Evolutionary conservation across 1,139 yeast genomes (phyloP), one percentile per base, ranked within the genome.

Genomic region (Kodamaea alishanica): DNA sequence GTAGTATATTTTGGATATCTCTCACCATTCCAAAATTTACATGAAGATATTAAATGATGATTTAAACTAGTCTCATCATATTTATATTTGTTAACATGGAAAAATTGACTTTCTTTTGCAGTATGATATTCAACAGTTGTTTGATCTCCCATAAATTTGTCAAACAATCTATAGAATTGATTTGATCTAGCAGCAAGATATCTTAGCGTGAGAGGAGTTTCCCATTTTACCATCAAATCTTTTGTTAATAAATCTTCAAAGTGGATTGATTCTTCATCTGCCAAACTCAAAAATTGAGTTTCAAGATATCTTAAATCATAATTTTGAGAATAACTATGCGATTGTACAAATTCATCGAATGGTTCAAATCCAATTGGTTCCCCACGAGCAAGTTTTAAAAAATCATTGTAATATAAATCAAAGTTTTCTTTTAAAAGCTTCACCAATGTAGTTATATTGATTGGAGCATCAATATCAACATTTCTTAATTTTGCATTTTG

Each of bases 111-210:
- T 0, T 64, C 55, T 26, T 41, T 47, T 5, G 60, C 56, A 43
- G 65, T 63, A 49, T 73, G 78, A 54, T 82, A 83, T 44, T 81
- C 85, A 3, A 83, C 67, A 11, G 68, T 50, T 8, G 78, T 55
- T 2, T 55, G 45, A 20, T 67, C 55, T 1, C 75, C 62, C 4
- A 67, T 37, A 11, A 48, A 24, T 3, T 25, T 26, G 8, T 24
- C 30, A 8, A 77, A 47, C 4, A 67, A 39, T 5, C 52, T 42
- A 45, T 71, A 75, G 26, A 79, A 53, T 49, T 79, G 83, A 1
- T 80, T 63, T 6, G 75, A 51, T 40, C 87, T 60, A 1, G 76
- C 73, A 1, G 84, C 76, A 42, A 83, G 67, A 47, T 76, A 76
- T 37, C 79, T 57, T 29, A 80, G 52, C 0, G 88, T 81, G 11